These are phyloP conservation scores for Gilbertella persicaria DNA, from an alignment of 371 early-diverging fungal genomes.

Conservation along the genomic window DNA sequence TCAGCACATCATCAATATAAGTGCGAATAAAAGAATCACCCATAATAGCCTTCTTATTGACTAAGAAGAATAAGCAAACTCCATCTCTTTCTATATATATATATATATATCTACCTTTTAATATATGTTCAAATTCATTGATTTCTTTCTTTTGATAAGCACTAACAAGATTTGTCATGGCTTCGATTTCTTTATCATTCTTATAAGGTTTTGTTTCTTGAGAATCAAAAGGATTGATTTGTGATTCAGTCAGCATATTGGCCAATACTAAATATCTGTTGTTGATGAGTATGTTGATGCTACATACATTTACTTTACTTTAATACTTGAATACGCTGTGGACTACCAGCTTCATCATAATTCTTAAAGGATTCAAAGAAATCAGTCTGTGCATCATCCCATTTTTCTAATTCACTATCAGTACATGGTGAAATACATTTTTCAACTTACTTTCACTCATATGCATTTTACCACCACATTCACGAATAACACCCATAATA, in stretches of 20 bases:
- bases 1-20: slow-evolving; percentile 89
- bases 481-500: slow-evolving; percentile 95
- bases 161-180: slow-evolving; percentile 89
- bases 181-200: slow-evolving; percentile 86
- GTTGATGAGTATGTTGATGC: neutral
- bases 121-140: slow-evolving; percentile 81
- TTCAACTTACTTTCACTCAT: slow-evolving; percentile 81
- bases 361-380: slow-evolving; percentile 97
- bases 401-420: slow-evolving; percentile 63
- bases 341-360: slow-evolving; percentile 95
- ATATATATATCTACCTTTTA: slow-evolving; percentile 57
- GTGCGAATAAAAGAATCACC: slow-evolving; percentile 87
- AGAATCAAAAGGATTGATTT: slow-evolving; percentile 95
- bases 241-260: slow-evolving; percentile 92
- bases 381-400: slow-evolving; percentile 90
- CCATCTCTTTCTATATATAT: neutral
- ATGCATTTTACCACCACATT: slow-evolving; percentile 98
- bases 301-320: slow-evolving; percentile 56
- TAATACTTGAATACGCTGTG: slow-evolving; percentile 88
- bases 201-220: slow-evolving; percentile 97
- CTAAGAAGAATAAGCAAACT: slow-evolving; percentile 25
- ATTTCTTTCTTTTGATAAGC: slow-evolving; percentile 92
- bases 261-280: slow-evolving; percentile 85
- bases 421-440: neutral
- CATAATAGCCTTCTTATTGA: slow-evolving; percentile 77